Evolutionary conservation across 441 rosid genomes (phyloP), one percentile per base, ranked within the genome.

Genomic region (Croton setiger): DNA sequence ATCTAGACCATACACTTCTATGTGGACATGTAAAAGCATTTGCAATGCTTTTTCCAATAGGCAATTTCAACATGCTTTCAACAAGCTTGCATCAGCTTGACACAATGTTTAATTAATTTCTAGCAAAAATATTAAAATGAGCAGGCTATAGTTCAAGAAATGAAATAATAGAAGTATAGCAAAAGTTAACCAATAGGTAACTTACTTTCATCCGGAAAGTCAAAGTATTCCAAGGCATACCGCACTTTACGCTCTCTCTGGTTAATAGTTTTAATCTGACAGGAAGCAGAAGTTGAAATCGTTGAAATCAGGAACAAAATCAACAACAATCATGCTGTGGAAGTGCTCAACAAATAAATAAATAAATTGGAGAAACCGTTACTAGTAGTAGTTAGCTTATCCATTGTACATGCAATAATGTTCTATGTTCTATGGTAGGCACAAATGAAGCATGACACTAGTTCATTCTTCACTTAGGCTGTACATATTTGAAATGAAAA

Each of bases 121-220:
- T 13, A 58, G 12, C 2, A 12, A 35, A 20, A 31, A 35, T 31
- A 31, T 21, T 10, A 33, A 13, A 41, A 62, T 51, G 14, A 58
- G 63, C 10, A 23, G n/a, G 1, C 35, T 45, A 21, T 7, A 39
- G 27, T 39, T 45, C 11, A 31, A 59, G 18, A 53, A 12, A 68
- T 31, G 9, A 45, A 27, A 35, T 36, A 47, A 35, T 13, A 36
- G 21, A 49, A 3, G 48, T 5, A 66, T 17, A 52, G 27, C 53
- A 52, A 7, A 1, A 41, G 14, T 18, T 21, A 58, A 70, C 36
- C 23, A 72, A 27, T 4, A 57, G 60, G 20, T 33, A 57, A 79
- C 87, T 76, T 71, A 92, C 97, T 76, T 80, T 92, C 88, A 62
- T 83, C 96, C 3, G 97, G 89, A 78, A 73, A 92, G 71, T 88